Conservation (phyloP, 768 basidiomycete species). For the Glaciozyma antarctica region DNA sequence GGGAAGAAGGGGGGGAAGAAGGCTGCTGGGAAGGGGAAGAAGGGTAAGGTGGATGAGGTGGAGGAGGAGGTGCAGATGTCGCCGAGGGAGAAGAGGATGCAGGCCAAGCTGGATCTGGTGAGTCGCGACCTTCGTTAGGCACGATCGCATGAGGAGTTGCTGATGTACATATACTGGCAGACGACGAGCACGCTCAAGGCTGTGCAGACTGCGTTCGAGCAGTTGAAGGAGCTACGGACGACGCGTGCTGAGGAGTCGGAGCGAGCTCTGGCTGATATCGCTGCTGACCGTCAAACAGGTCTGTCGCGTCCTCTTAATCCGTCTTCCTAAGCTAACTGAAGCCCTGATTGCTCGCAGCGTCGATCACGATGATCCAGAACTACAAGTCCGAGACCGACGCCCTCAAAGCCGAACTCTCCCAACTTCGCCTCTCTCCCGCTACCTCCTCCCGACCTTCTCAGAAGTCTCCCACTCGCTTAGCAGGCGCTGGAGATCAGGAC, state of each 20-base stretch:
- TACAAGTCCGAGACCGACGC: slow-evolving; percentile 26
- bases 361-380: slow-evolving; percentile 7
- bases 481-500: neutral
- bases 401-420: slow-evolving; percentile 6
- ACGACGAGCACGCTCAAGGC: slow-evolving; percentile 4
- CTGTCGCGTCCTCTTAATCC: neutral
- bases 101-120: slow-evolving; percentile 20
- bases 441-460: neutral
- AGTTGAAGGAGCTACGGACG: slow-evolving; percentile 16
- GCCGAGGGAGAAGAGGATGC: slow-evolving; percentile 18
- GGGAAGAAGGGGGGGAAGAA: slow-evolving; percentile 2
- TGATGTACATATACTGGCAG: neutral
- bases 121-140: neutral
- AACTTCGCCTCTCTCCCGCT: neutral
- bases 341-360: neutral
- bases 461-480: neutral
- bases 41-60: neutral
- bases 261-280: slow-evolving; percentile 12
- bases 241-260: slow-evolving; percentile 25
- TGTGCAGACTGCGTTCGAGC: neutral
- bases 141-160: neutral
- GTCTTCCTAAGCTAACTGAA: neutral
- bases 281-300: slow-evolving; percentile 15
- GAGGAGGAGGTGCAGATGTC: neutral
- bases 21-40: neutral